phyloP scores from a whole-genome alignment of 306 rosid species.

The Coriaria nepalensis region DNA sequence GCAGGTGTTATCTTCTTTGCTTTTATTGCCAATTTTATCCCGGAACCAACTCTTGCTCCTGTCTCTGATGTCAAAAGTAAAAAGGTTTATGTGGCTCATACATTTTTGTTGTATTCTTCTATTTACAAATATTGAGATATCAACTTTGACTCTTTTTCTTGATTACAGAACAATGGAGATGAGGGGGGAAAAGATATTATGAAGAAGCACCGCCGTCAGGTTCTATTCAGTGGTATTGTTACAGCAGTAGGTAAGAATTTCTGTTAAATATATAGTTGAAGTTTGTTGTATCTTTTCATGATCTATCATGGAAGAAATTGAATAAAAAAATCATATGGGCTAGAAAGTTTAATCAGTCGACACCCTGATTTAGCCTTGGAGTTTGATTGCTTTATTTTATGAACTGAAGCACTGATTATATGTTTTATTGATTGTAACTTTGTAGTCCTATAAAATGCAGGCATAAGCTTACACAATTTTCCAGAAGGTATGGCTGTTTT shows the following conservation, averaged over 20 bases:
- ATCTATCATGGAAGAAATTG: background rate
- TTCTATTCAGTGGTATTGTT: conserved; percentile 71
- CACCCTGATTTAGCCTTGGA: background rate
- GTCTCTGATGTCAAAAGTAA: conserved; percentile 42
- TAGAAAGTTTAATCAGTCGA: background rate
- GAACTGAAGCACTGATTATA: background rate
- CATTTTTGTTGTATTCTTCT: conserved; percentile 8
- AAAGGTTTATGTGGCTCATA: conserved; percentile 38
- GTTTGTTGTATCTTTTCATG: conserved; percentile 4
- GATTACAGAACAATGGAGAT: conserved; percentile 56
- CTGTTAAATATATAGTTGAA: conserved; percentile 6
- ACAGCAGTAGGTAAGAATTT: conserved; percentile 72
- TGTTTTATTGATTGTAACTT: background rate
- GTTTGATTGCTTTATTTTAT: background rate
- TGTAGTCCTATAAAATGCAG: conserved; percentile 26
- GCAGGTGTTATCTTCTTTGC: conserved; percentile 91
- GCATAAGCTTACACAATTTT: conserved; percentile 95
- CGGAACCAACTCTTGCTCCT: conserved; percentile 75
- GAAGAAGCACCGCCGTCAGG: conserved; percentile 91
- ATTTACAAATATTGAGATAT: conserved; percentile 15
- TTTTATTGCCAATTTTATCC: conserved; percentile 61
- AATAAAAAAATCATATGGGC: background rate
- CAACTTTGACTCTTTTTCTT: conserved; percentile 21
- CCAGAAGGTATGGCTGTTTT: conserved; percentile 99
- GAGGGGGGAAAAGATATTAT: conserved; percentile 75